Percentiles rank a stretch among this genome's conserved stretches.
These are phyloP conservation scores for Cyamopsis tetragonoloba DNA, from an alignment of 306 rosid species.

Conservation along the genomic window DNA sequence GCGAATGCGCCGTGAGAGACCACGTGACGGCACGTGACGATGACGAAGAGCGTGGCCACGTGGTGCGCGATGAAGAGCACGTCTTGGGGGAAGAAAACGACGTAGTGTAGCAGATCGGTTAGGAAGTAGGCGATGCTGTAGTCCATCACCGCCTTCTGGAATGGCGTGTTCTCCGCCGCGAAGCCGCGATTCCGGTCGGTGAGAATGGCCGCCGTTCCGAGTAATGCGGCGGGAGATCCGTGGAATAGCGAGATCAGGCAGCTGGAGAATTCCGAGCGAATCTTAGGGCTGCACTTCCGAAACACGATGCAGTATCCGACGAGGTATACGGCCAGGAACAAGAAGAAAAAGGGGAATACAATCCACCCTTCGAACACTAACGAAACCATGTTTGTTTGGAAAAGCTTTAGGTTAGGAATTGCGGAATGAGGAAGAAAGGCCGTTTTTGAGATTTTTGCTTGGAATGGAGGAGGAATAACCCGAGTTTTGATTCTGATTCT, in stretches of 20 bases:
- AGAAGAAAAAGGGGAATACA: constrained; percentile 39
- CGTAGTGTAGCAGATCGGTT: constrained; percentile 72
- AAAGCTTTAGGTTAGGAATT: background rate
- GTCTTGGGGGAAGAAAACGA: constrained; percentile 62
- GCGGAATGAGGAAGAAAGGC: background rate
- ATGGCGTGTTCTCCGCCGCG: constrained; percentile 47
- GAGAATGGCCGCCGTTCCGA: constrained; percentile 46
- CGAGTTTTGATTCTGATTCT: background rate
- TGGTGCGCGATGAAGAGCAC: constrained; percentile 86
- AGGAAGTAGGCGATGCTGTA: constrained; percentile 87
- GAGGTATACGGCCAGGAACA: constrained; percentile 51
- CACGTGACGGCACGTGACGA: constrained; percentile 77
- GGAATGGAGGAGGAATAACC: background rate
- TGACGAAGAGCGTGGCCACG: constrained; percentile 80
- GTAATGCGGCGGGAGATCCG: constrained; percentile 76
- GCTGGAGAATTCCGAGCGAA: constrained; percentile 80
- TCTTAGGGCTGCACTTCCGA: constrained; percentile 62
- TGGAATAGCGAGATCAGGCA: constrained; percentile 74
- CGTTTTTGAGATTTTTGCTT: background rate
- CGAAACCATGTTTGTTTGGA: background rate
- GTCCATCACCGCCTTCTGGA: constrained; percentile 64
- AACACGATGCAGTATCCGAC: constrained; percentile 57
- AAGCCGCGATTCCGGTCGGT: constrained; percentile 46
- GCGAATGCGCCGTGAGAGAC: constrained; percentile 67
- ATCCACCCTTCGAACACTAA: background rate